Evolutionary conservation across 2,329 filamentous ascomycete genomes (phyloP), one percentile per base, ranked within the genome.

Genomic region (Epichloe typhina): DNA sequence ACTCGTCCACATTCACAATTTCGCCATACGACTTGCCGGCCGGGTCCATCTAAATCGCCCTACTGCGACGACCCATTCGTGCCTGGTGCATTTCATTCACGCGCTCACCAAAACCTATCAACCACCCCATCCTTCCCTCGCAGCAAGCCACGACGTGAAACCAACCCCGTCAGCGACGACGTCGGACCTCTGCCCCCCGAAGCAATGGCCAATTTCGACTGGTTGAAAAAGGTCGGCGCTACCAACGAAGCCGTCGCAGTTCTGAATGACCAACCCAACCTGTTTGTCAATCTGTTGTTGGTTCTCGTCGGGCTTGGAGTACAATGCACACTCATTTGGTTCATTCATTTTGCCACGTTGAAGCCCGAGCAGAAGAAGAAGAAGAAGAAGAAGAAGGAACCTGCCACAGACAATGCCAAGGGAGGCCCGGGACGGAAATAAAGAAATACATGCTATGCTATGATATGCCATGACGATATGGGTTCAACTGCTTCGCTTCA

Each of bases 351-450:
- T 59, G 76, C 76, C 52, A 82, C 78, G 19, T 55, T 78, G 66
- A 82, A 81, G 68, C 77, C 77, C 15, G 75, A 78, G 59, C 78
- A 82, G 63, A 74, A 69, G 62, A 77, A 75, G 63, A 71, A 70
- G 61, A 72, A 71, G 37, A 55, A 70, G 60, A 72, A 71, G 58
- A 64, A 68, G 47, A 63, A 61, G 39, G 55, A 59, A 46, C 19
- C 33, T 19, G 58, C 37, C 21, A n/a, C n/a, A 2, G 46, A 51
- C 6, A 41, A 46, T 12, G 15, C 36, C 42, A 41, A 21, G 35
- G 26, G 48, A 8, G 45, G 5, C 4, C 9, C 12, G 17, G 41
- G 35, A 17, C 49, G 21, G 15, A 49, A 42, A 40, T 47, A 42
- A 45, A 21, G 15, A 49, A 42, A 40, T 47, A 42, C 41, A 21